Evolutionary conservation across 257 asterid genomes (phyloP), one percentile per base, ranked within the genome.

Genomic region (Primulina eburnea): DNA sequence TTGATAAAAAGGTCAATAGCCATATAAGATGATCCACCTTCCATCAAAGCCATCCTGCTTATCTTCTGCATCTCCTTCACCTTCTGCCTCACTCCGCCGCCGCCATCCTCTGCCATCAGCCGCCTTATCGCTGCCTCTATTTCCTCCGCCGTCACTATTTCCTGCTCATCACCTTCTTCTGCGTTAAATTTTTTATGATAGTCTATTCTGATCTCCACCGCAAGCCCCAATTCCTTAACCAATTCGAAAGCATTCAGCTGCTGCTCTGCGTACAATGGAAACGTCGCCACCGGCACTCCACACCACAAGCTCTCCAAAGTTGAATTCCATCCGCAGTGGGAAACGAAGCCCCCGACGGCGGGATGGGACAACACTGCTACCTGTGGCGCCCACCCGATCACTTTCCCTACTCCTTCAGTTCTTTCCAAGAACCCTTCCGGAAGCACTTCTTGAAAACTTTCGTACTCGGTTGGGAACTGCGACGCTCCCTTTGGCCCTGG

Each of bases 251-350:
- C 53, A 12, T 43, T 43, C n/a, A 43, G 6, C n/a, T 43, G 53
- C n/a, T 43, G 53, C 53, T 43, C 53, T 1, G 53, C 53, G 1
- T 4, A 4, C 53, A 43, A 4, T 1, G 53, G 53, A 4, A 43
- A 43, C 2, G 53, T 14, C 53, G 53, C 53, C 6, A 43, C n/a
- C 53, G 53, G 53, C n/a, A 43, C 18, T 0, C 53, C 53, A 4
- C 53, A 11, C 53, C 53, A 43, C 24, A 21, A 21, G 47, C 90
- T 85, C 79, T 85, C 88, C 50, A 85, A 30, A 3, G 69, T 80
- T 52, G 90, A 85, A 11, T 80, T 85, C 88, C 90, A 85, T 0
- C 90, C 90, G 20, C 88, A 82, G 58, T 83, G 90, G 43, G 90
- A 85, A 4, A 85, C 80, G 17, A 85, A 85, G 0, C 86, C 88